Percentiles rank a stretch among this genome's conserved stretches.
Evolutionary conservation across 2,329 filamentous ascomycete species (phyloP).

Genomic region (Penicillium sp.): DNA sequence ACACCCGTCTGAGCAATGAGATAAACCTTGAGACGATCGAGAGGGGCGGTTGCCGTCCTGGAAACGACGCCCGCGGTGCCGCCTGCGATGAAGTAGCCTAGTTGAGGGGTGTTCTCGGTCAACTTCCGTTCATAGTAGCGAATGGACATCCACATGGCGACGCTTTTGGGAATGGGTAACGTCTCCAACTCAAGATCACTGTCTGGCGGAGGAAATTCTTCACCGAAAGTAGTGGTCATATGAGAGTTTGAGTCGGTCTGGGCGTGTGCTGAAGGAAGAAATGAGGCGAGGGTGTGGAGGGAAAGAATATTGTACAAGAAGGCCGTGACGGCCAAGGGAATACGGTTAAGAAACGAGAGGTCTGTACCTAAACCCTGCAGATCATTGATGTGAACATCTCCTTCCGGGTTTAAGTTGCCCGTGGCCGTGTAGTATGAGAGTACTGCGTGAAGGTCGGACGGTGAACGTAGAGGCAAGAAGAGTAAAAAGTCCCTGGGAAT

Average conservation of each 20-base stretch:
- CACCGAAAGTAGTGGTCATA: slow-evolving; percentile 26
- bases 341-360: slow-evolving; percentile 41
- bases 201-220: slow-evolving; percentile 33
- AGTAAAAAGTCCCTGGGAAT: slow-evolving; percentile 78
- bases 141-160: slow-evolving; percentile 45
- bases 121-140: slow-evolving; percentile 47
- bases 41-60: slow-evolving; percentile 88
- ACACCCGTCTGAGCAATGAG: slow-evolving; percentile 83
- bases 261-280: slow-evolving; percentile 34
- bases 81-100: slow-evolving; percentile 97
- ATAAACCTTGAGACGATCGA: slow-evolving; percentile 96
- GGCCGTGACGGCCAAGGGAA: slow-evolving; percentile 32
- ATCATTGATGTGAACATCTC: slow-evolving; percentile 91
- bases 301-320: slow-evolving; percentile 39
- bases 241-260: slow-evolving; percentile 28
- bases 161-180: slow-evolving; percentile 41
- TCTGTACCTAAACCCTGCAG: slow-evolving; percentile 87
- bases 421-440: slow-evolving; percentile 89
- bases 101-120: slow-evolving; percentile 47
- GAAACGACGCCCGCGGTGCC: slow-evolving; percentile 92
- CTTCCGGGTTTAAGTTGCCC: slow-evolving; percentile 86
- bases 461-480: slow-evolving; percentile 69
- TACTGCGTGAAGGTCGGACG: slow-evolving; percentile 69
- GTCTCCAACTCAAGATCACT: slow-evolving; percentile 42
- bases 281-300: slow-evolving; percentile 31